Conservation (phyloP, 148 eudicot species). For the Rhododendron ovatum region DNA sequence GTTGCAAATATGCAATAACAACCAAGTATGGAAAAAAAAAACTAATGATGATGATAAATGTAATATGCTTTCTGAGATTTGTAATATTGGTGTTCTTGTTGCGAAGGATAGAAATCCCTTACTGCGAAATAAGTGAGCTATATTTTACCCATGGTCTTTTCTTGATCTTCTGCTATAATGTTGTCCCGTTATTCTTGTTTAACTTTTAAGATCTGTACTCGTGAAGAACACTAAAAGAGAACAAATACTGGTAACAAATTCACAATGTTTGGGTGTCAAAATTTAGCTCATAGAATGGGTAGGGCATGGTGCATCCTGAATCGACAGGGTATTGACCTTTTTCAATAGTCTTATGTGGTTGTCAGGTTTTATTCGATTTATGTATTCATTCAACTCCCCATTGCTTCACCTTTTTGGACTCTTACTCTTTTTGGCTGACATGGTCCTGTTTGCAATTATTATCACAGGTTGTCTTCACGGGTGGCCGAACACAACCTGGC, state of each 20-base stretch:
- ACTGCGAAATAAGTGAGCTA: not conserved
- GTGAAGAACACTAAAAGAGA: not conserved
- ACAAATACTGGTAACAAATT: not conserved
- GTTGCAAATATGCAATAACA: not conserved
- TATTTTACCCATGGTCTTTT: not conserved
- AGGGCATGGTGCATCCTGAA: not conserved
- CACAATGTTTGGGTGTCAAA: not conserved
- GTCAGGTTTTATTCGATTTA: not conserved
- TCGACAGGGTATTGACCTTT: not conserved
- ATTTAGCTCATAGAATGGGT: not conserved
- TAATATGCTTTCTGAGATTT: not conserved
- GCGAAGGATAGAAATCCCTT: not conserved
- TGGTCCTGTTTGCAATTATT: not conserved
- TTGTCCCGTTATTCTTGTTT: not conserved
- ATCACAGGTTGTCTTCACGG: slow-evolving; percentile 79
- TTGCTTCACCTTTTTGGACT: not conserved
- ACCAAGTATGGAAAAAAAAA: not conserved
- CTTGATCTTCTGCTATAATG: not conserved
- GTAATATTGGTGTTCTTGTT: not conserved
- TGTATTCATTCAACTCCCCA: not conserved
- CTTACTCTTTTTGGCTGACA: not conserved
- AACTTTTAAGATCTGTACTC: not conserved
- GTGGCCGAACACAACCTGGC: slow-evolving; percentile 98
- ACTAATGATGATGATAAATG: not conserved
- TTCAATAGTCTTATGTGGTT: not conserved